Base-by-base conservation (phyloP, 371 early-diverging fungal genomes). In the Rhizomucor pusillus region DNA sequence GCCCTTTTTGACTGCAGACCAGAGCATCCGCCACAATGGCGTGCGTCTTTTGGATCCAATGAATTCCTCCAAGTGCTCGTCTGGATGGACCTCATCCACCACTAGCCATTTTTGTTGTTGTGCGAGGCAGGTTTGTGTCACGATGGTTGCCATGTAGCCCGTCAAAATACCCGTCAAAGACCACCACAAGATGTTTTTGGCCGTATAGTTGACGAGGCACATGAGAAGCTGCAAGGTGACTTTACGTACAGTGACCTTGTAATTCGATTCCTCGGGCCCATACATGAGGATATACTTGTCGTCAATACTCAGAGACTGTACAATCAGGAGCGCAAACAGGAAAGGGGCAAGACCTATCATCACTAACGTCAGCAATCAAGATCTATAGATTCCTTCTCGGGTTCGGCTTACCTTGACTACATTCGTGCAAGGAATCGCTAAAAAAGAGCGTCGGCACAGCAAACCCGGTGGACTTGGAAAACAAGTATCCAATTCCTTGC, bases 111-210 rank as follows among this genome's bases (percentile, higher is more conserved):
- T 55, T 25, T 46, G 34, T n/a, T 54, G 25, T 13, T 35, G 54
- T 13, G 59, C 63, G 33, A 73, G 52, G n/a, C 61, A 33, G 1
- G 62, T 53, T 29, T 77, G 77, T 19, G 79, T 64, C 7, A 59
- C 39, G 25, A 80, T 25, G 0, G 76, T 71, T 7, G 68, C 71
- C 33, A 82, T 29, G 37, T 72, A 70, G 1, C 85, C 85, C 14
- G 70, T 71, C 43, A 77, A 37, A 25, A 81, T 46, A 16, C 82
- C 82, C 23, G 80, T 64, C 48, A 80, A 52, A 14, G 80, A 79
- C 85, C 85, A 85, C 85, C 85, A 85, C 7, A 81, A 59, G 50
- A 81, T 78, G 33, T 79, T 81, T 52, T 77, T 75, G 18, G 66
- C 71, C 13, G 76, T 54, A 39, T 68, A 79, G 49, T 85, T 85